Evolutionary conservation across 2,329 filamentous ascomycete species (phyloP), one percentile per base, ranked within the genome.

Genomic region (Ambrosiella xylebori): DNA sequence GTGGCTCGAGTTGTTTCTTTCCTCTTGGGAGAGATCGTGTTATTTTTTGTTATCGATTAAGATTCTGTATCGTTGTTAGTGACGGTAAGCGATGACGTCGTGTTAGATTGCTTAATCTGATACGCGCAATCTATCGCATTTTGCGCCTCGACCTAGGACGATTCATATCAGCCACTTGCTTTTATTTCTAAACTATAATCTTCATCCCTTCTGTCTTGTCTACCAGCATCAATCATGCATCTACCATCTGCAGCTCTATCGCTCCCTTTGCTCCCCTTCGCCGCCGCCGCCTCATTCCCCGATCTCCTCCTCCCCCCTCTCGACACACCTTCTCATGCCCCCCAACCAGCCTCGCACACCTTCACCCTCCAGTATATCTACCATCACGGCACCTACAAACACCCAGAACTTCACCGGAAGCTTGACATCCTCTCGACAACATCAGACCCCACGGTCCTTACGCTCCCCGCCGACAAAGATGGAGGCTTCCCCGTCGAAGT

Each of bases 321-420:
- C 12, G 62, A 70, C 52, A 67, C 75, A 38, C 71, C 71, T 50
- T 72, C 73, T 35, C 67, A 65, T 57, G 65, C 71, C 4, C 75
- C 74, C 19, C 67, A 65, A 9, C 73, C 78, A 9, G 73, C 74
- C 17, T 74, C 81, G 7, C 80, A 83, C 64, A 71, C 72, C 40
- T 83, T 84, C 73, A 82, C 77, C 6, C 79, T 98, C 59, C 84
- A 88, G 65, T 91, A 98, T 70, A 84, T 97, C 65, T 93, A 88
- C 71, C 90, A 96, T 68, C 90, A 95, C 71, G 91, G 91, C 60
- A 86, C 88, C 45, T 79, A 91, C 68, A 73, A 78, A 64, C 80
- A 95, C 64, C 90, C 90, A 2, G 71, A 76, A 4, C 78, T 96
- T 13, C 88, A 96, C 69, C 78, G 84, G 60, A 83, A 81, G 64